Evolutionary conservation across 2,329 filamentous ascomycete genomes (phyloP).

Genomic region (Colletotrichum salicis): DNA sequence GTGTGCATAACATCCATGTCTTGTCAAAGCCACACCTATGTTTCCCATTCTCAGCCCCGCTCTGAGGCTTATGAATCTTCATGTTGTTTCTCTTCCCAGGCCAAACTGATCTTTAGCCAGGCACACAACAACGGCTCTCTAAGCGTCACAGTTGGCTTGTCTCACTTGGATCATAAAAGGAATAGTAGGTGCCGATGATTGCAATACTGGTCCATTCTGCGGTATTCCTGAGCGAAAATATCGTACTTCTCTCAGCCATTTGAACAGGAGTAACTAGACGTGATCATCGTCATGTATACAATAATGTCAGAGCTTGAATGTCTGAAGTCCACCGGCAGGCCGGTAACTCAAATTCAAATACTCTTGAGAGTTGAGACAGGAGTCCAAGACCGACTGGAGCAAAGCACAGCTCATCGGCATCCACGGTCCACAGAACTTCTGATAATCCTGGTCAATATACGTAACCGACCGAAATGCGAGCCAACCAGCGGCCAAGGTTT

Average conservation of each 20-base stretch:
- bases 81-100: not conserved
- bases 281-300: not conserved
- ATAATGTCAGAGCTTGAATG: not conserved
- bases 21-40: not conserved
- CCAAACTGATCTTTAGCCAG: not conserved
- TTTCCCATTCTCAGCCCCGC: not conserved
- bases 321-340: not conserved
- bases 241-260: not conserved
- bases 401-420: slow-evolving; percentile 6
- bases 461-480: not conserved
- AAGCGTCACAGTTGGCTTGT: not conserved
- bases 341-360: not conserved
- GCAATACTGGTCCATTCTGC: not conserved
- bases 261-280: not conserved
- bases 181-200: not conserved
- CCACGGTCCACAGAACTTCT: not conserved
- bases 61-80: not conserved
- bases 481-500: slow-evolving; percentile 4
- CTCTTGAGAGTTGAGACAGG: not conserved
- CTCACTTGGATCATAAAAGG: not conserved
- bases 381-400: not conserved
- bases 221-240: not conserved
- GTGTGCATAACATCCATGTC: not conserved
- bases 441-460: slow-evolving; percentile 2
- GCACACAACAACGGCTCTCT: not conserved